Percentiles rank a stretch among this genome's conserved stretches.
Conservation (phyloP, 2,329 filamentous ascomycete species). For the Fusarium zealandicum region DNA sequence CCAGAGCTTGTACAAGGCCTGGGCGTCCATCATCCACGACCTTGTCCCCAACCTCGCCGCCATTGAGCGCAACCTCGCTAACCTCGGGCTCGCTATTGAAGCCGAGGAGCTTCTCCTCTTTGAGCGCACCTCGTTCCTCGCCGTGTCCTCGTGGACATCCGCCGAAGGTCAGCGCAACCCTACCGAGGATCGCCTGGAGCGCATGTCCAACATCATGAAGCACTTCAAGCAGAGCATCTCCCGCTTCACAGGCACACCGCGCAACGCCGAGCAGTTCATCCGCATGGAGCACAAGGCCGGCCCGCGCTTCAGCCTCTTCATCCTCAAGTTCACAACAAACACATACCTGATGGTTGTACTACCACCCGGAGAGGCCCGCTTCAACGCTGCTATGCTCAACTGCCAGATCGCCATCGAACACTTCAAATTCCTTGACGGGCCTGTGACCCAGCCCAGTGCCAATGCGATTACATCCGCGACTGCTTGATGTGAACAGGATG, state of each 20-base stretch:
- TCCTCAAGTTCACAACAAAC: conserved; percentile 95
- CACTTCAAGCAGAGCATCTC: conserved; percentile 90
- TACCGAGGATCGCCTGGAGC: conserved; percentile 90
- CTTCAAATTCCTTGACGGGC: conserved; percentile 73
- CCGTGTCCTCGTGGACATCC: conserved; percentile 90
- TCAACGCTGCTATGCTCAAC: conserved; percentile 90
- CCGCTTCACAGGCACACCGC: conserved; percentile 80
- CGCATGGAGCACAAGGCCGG: conserved; percentile 82
- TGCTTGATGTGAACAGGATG: conserved; percentile 6
- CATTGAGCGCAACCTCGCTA: conserved; percentile 85
- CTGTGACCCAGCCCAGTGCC: conserved; percentile 33
- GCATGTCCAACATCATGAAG: conserved; percentile 96
- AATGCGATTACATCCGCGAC: conserved; percentile 8
- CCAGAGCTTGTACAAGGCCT: conserved; percentile 96
- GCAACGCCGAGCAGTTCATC: conserved; percentile 81
- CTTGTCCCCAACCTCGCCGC: conserved; percentile 91
- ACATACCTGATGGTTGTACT: conserved; percentile 94
- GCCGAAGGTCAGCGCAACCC: conserved; percentile 80
- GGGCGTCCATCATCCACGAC: conserved; percentile 97
- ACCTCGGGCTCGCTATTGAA: conserved; percentile 84
- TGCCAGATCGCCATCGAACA: conserved; percentile 85
- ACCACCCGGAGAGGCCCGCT: conserved; percentile 87
- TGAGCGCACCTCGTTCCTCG: conserved; percentile 93
- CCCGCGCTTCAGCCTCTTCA: conserved; percentile 87
- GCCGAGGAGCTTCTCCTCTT: conserved; percentile 95